Evolutionary conservation across 305 asterid genomes (phyloP), one percentile per base, ranked within the genome.

Genomic region (Rubia balearica): DNA sequence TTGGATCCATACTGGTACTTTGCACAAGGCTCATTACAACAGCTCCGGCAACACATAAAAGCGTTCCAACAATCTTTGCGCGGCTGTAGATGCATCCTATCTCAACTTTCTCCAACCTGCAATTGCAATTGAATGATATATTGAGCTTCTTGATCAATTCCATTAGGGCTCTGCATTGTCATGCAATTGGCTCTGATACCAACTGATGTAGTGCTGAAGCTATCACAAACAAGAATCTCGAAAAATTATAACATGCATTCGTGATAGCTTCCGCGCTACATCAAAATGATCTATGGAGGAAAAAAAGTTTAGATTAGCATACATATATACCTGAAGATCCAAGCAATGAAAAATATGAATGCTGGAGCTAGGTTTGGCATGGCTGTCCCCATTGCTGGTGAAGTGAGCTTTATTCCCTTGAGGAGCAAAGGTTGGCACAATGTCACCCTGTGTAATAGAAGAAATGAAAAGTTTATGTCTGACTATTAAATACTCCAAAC

Each of bases 291-390:
- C 3, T 33, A 33, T 33, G 38, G 38, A 33, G 38, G 38, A 33
- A 33, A 33, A 33, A 33, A 4, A n/a, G 38, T 33, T 33, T 33
- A 33, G 38, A 33, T 33, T 33, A 33, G 38, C 38, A 33, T 33
- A 33, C 38, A 33, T 3, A 48, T 14, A 27, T 67, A 78, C 97
- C 94, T 78, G 71, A 82, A 85, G 56, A 80, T 84, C 87, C 96
- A 88, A 69, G 98, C 94, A 67, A 92, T 84, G 81, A 86, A 77
- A 73, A 92, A 92, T 70, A 87, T 85, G 17, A 92, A 82, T 41
- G 95, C 98, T n/a, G 96, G 96, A 46, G 92, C 91, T 70, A 92
- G 87, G 73, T 92, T 90, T 60, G 98, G 98, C 98, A 92, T 92
- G 57, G 98, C 96, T 43, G 96, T 92, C 27, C 96, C 98, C 74